Evolutionary conservation across 495 filamentous ascomycete genomes (phyloP), one percentile per base, ranked within the genome.

Genomic region (Annulohypoxylon moriforme): DNA sequence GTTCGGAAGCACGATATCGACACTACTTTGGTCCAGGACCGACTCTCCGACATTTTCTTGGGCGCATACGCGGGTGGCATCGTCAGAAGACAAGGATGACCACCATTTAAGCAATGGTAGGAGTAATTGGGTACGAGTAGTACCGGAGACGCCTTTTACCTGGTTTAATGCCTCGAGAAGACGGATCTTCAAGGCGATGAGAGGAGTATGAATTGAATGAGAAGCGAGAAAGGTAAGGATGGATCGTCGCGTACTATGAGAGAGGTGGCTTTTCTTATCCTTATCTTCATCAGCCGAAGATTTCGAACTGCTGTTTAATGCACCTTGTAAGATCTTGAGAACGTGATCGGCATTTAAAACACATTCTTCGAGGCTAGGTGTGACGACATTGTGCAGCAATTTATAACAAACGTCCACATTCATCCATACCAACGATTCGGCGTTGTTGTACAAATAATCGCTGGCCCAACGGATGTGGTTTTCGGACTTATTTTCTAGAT

Each of bases 321-420:
- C 79, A 50, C 81, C 83, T 55, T 86, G 86, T n/a, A 96, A 73
- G 7, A 86, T 83, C 20, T 84, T 85, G 9, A 83, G 80, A 24
- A 95, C 80, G 44, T 94, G 85, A 34, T 82, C 86, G 4, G 86
- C 79, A 75, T 97, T 94, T 18, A 97, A 81, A 9, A 93, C 85
- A 72, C 90, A 94, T 78, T 97, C 94, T 75, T 97, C 94, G 16
- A 98, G 75, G 4, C 83, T 86, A 1, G 92, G 90, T 22, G 92
- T 75, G 33, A 98, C 77, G 24, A 90, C 81, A 18, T 85, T 86
- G 16, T 85, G 80, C 7, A 97, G 68, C 10, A 97, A 80, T 53
- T 87, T 87, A 18, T 85, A 77, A 2, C 79, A 81, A 47, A 90
- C 87, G 14, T 87, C 84, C 2, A 71, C 67, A 33, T 87, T 79